Percentiles rank a stretch among this genome's conserved stretches.
Evolutionary conservation across 495 filamentous ascomycete species (phyloP).

Genomic region (Symbiotaphrina buchneri): DNA sequence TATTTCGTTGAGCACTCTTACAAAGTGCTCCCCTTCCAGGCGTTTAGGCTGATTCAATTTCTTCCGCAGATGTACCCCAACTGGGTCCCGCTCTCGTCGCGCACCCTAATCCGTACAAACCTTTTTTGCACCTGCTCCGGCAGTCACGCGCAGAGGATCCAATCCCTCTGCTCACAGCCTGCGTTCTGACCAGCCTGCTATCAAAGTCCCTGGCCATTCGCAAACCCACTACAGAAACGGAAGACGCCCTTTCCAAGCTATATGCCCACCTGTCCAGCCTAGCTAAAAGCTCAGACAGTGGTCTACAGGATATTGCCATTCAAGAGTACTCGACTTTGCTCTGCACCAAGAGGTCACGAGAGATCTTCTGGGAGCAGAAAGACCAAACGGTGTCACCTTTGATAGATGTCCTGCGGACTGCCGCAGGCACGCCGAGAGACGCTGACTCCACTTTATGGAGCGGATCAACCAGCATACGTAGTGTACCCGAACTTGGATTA

Average conservation of each 20-base stretch:
- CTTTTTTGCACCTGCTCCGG: slow-evolving; percentile 67
- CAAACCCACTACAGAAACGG: slow-evolving; percentile 30
- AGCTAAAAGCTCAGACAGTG: slow-evolving; percentile 61
- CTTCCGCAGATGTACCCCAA: slow-evolving; percentile 43
- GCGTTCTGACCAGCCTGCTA: slow-evolving; percentile 64
- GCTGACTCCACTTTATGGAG: slow-evolving; percentile 46
- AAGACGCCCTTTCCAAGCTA: slow-evolving; percentile 66
- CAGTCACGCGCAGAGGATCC: slow-evolving; percentile 69
- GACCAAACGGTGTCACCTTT: slow-evolving; percentile 66
- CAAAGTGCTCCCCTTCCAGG: not conserved
- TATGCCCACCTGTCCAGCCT: slow-evolving; percentile 70
- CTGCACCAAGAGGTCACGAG: slow-evolving; percentile 46
- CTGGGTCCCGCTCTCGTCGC: slow-evolving; percentile 53
- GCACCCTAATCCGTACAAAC: slow-evolving; percentile 56
- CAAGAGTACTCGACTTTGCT: slow-evolving; percentile 78
- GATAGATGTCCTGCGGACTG: slow-evolving; percentile 59
- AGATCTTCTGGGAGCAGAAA: slow-evolving; percentile 72
- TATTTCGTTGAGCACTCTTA: slow-evolving; percentile 7
- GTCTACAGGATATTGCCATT: slow-evolving; percentile 87
- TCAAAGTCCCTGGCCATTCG: slow-evolving; percentile 37
- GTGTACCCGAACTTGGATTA: slow-evolving; percentile 35
- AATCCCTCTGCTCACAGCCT: slow-evolving; percentile 74
- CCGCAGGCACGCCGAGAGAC: slow-evolving; percentile 45
- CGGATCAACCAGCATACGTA: slow-evolving; percentile 31
- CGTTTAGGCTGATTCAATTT: not conserved